Base-by-base conservation (phyloP, 257 asterid genomes). In the Vinca minor region DNA sequence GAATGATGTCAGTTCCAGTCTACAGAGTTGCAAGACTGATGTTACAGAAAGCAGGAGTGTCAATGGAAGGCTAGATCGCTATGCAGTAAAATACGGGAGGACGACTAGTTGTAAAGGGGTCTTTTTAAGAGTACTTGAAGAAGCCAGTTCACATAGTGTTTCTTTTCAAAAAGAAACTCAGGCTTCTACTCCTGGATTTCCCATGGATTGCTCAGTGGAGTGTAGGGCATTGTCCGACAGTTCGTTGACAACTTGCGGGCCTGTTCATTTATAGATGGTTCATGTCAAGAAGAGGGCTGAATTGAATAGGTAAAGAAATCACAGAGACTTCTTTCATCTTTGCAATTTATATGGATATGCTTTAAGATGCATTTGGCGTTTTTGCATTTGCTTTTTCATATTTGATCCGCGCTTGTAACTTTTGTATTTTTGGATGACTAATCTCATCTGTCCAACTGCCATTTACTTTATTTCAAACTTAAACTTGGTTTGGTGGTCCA, bases 71-170 rank as follows among this genome's bases (percentile, higher is more conserved):
- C 60, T 62, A 35, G 80, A 72, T 42, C 86, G 75, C 18, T 81
- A 29, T 70, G 72, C 65, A 50, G 63, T 79, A 31, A 87, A 83
- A 71, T 87, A 87, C 75, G 73, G 55, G 77, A 81, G 84, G 78
- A 69, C 28, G 32, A 54, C 39, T 53, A 71, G 72, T 13, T 61
- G 53, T 14, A 15, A 26, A 26, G 23, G 18, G 12, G 52, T 15
- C 36, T 18, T 45, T 41, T 41, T 10, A 12, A 1, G 42, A 42
- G 23, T 12, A 25, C 39, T 55, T 62, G 45, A 54, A 38, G 64
- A 44, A 46, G 36, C 62, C 54, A n/a, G 28, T 49, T 36, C 44
- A 25, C 7, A 14, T 26, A 1, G 10, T 35, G 48, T 17, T 12
- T 63, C 72, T 69, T 59, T 63, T 62, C 26, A 60, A 38, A 68